These are phyloP conservation scores for Theileria sp. DNA, from an alignment of 169 alveolate species.

Conservation along the genomic window DNA sequence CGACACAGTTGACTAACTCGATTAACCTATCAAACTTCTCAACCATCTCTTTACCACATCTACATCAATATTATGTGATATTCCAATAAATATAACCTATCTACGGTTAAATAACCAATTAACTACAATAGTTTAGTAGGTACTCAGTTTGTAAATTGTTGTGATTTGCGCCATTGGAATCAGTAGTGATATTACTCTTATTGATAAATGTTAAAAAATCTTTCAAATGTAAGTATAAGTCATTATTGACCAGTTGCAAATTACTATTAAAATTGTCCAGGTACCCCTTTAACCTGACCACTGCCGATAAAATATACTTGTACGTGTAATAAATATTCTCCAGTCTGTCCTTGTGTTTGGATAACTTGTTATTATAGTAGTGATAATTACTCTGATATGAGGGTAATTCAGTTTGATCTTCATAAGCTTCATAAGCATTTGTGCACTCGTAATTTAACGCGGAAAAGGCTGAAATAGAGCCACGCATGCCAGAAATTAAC, in stretches of 20 bases:
- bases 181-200: conserved; percentile 17
- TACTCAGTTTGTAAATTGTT: not conserved
- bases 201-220: conserved; percentile 45
- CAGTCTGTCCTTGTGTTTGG: conserved; percentile 81
- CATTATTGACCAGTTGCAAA: conserved; percentile 73
- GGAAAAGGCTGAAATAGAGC: conserved; percentile 80
- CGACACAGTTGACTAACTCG: conserved; percentile 83
- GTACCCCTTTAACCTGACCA: not conserved
- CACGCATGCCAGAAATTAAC: conserved; percentile 84
- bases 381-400: conserved; percentile 71
- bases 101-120: not conserved
- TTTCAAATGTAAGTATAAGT: conserved; percentile 76
- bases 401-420: conserved; percentile 50
- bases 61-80: not conserved
- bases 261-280: conserved; percentile 80
- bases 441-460: conserved; percentile 75
- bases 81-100: not conserved
- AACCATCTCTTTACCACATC: conserved; percentile 18
- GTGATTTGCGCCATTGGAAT: not conserved
- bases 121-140: not conserved
- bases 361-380: conserved; percentile 77
- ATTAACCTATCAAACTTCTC: conserved; percentile 69
- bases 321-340: conserved; percentile 84
- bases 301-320: conserved; percentile 71
- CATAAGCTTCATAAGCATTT: conserved; percentile 65